Conservation (phyloP, 441 rosid genomes). For the Flueggea neowawraea region DNA sequence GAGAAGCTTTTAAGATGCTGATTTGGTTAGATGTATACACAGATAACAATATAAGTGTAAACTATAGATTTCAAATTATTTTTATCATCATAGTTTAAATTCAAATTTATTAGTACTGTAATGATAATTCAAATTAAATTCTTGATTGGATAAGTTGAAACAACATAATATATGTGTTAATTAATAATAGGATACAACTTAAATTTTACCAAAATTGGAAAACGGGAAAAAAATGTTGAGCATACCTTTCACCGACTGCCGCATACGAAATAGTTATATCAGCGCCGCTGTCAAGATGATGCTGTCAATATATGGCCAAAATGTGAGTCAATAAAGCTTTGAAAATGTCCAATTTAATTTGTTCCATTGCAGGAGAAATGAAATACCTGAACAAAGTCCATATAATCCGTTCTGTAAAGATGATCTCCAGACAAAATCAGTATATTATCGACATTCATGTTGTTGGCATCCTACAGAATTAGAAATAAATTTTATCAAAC, state of each 20-base stretch:
- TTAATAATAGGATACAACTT: too few relatives aligned
- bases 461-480: slow-evolving; percentile 76
- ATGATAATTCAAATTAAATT: too few relatives aligned
- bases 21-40: too few relatives aligned
- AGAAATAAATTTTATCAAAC: slow-evolving; percentile 7
- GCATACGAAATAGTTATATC: slow-evolving; percentile 87
- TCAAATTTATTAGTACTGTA: too few relatives aligned
- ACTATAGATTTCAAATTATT: too few relatives aligned
- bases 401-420: slow-evolving; percentile 90
- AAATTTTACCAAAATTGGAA: too few relatives aligned
- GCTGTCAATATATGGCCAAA: slow-evolving; percentile 44
- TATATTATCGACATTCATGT: slow-evolving; percentile 70
- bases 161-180: too few relatives aligned
- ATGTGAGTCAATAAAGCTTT: slow-evolving; percentile 9
- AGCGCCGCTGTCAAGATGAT: slow-evolving; percentile 72
- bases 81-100: too few relatives aligned
- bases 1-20: too few relatives aligned
- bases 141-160: too few relatives aligned
- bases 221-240: slow-evolving; percentile 13
- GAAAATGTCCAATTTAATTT: not conserved
- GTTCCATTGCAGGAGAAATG: not conserved
- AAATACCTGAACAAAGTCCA: slow-evolving; percentile 78
- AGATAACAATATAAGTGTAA: too few relatives aligned
- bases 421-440: slow-evolving; percentile 91
- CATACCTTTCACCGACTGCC: slow-evolving; percentile 65